Conservation (phyloP, 169 alveolate species). For the Perkinsus olseni region DNA sequence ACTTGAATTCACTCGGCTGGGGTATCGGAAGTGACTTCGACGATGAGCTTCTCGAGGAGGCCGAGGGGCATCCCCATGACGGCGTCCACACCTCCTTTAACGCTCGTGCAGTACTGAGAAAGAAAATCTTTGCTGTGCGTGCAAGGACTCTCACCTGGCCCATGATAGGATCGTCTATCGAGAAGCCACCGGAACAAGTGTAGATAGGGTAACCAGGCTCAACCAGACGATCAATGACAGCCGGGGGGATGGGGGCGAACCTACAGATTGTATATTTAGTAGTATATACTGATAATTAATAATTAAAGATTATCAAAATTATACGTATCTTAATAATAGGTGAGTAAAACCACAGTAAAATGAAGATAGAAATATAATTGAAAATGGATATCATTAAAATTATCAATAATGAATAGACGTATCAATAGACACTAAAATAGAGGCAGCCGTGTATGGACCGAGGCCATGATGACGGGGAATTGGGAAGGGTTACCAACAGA, state of each 20-base stretch:
- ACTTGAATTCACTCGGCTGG: not conserved
- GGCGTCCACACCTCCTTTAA: not conserved
- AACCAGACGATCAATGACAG: not conserved
- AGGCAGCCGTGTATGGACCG: too few species aligned
- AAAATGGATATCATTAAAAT: too few species aligned
- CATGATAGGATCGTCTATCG: not conserved
- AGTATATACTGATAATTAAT: too few species aligned
- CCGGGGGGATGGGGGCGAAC: not conserved
- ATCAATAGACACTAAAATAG: too few species aligned
- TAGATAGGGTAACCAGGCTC: not conserved
- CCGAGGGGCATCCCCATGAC: not conserved
- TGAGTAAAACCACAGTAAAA: too few species aligned
- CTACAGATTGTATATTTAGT: too few species aligned
- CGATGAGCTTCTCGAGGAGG: not conserved
- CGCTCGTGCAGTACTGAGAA: not conserved
- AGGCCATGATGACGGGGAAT: too few species aligned
- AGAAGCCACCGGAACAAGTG: not conserved
- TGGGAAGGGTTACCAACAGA: too few species aligned
- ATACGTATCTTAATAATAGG: too few species aligned
- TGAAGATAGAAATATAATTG: too few species aligned
- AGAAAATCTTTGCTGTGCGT: not conserved
- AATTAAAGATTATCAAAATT: too few species aligned
- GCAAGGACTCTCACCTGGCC: not conserved
- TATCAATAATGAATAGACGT: too few species aligned
- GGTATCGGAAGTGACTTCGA: not conserved